Evolutionary conservation across 345 rosid genomes (phyloP).

Genomic region (Salix brachista): DNA sequence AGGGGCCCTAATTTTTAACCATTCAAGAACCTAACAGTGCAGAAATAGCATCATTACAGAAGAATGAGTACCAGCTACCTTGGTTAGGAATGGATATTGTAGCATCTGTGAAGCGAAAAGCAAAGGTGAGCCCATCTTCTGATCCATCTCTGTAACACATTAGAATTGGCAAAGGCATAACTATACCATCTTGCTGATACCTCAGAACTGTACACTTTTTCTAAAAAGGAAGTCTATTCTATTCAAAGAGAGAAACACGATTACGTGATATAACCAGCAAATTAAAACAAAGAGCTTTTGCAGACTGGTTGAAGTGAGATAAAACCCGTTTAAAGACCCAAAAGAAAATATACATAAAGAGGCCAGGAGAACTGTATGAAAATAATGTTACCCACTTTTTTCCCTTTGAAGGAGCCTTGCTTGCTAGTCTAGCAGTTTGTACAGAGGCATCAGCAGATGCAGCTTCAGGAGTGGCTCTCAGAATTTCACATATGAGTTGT

Average conservation of each 20-base stretch:
- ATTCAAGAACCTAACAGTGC: neutral
- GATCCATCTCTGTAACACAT: constrained; percentile 66
- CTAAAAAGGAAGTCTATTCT: neutral
- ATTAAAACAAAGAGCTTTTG: neutral
- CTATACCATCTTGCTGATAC: constrained; percentile 3
- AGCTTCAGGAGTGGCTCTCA: constrained; percentile 99
- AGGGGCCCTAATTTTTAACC: neutral
- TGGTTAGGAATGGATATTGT: constrained; percentile 73
- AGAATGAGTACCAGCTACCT: constrained; percentile 46
- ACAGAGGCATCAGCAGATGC: constrained; percentile 95
- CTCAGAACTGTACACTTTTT: neutral
- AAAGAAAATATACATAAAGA: neutral
- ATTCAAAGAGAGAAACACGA: neutral
- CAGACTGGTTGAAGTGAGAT: neutral
- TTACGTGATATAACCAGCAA: neutral
- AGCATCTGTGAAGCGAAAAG: constrained; percentile 94
- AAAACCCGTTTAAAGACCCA: neutral
- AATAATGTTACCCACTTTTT: constrained; percentile 47
- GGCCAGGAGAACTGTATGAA: neutral
- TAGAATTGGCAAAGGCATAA: constrained; percentile 24
- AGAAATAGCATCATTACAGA: neutral
- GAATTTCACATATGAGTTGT: constrained; percentile 96
- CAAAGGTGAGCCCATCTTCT: constrained; percentile 88
- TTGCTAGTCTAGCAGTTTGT: constrained; percentile 94
- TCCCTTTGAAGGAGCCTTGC: constrained; percentile 66